phyloP scores from a whole-genome alignment of 2,329 filamentous ascomycete species.

The Cyanodermella asteris region DNA sequence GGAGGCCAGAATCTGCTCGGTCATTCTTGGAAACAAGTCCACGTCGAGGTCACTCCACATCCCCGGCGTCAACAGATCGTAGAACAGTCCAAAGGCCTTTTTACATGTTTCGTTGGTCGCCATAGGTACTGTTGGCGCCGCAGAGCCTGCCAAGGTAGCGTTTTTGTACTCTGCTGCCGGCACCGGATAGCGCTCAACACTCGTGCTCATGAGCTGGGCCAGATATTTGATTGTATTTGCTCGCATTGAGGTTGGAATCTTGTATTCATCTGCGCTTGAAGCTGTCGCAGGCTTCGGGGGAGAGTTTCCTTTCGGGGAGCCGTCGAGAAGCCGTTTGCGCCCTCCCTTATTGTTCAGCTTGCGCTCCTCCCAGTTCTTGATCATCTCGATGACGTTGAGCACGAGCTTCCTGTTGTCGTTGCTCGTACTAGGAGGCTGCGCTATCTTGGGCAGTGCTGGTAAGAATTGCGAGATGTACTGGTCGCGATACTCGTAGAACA shows the following conservation, averaged over 20 bases:
- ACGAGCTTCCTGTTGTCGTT: conserved; percentile 83
- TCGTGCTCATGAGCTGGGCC: conserved; percentile 78
- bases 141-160: conserved; percentile 16
- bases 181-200: conserved; percentile 66
- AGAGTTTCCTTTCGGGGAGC: conserved; percentile 31
- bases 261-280: conserved; percentile 37
- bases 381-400: conserved; percentile 70
- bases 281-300: conserved; percentile 29
- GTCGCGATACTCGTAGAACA: conserved; percentile 89
- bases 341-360: conserved; percentile 43
- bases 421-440: conserved; percentile 58
- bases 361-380: conserved; percentile 82
- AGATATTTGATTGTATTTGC: conserved; percentile 82
- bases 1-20: conserved; percentile 61
- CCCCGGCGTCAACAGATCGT: conserved; percentile 63
- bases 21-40: conserved; percentile 76
- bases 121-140: conserved; percentile 27
- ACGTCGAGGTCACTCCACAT: conserved; percentile 87
- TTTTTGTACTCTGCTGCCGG: conserved; percentile 48
- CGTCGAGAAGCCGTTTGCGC: conserved; percentile 57
- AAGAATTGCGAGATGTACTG: conserved; percentile 81
- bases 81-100: conserved; percentile 60
- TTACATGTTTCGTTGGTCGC: conserved; percentile 58
- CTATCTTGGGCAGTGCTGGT: conserved; percentile 70
- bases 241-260: conserved; percentile 43